Evolutionary conservation across 768 basidiomycete species (phyloP).

Genomic region (Hypholoma sublateritium): DNA sequence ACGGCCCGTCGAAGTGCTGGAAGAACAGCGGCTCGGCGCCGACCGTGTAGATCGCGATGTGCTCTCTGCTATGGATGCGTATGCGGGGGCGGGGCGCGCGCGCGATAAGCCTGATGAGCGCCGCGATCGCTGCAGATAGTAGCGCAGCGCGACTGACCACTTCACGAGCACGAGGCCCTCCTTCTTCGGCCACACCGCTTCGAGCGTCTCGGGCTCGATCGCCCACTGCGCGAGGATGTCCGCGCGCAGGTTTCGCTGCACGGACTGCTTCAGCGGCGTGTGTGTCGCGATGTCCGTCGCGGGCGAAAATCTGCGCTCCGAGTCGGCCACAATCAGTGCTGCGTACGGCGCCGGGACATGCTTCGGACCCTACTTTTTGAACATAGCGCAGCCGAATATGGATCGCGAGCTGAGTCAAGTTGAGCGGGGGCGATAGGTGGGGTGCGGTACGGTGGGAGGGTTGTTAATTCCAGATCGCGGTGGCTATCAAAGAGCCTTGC

Average conservation of each 20-base stretch:
- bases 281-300: conserved; percentile 85
- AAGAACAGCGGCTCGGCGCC: conserved; percentile 88
- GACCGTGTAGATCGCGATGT: conserved; percentile 90
- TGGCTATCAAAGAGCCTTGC: conserved; percentile 9
- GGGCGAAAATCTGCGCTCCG: conserved; percentile 55
- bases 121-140: background rate
- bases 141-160: conserved; percentile 59
- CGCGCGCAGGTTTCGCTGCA: conserved; percentile 85
- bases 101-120: background rate
- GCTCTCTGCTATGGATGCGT: conserved; percentile 74
- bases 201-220: conserved; percentile 76
- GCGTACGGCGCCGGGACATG: background rate
- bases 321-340: background rate
- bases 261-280: conserved; percentile 90
- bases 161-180: conserved; percentile 91
- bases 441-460: background rate
- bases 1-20: conserved; percentile 94
- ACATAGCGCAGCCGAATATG: conserved; percentile 42
- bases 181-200: conserved; percentile 98
- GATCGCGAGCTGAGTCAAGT: conserved; percentile 6
- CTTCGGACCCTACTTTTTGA: conserved; percentile 62
- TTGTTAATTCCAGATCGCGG: conserved; percentile 8
- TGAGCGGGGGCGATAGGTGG: conserved; percentile 9
- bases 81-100: background rate
- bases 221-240: conserved; percentile 82